Evolutionary conservation across 108 stramenopile genomes (phyloP), one percentile per base, ranked within the genome.

Genomic region (Cyclotella cryptica): DNA sequence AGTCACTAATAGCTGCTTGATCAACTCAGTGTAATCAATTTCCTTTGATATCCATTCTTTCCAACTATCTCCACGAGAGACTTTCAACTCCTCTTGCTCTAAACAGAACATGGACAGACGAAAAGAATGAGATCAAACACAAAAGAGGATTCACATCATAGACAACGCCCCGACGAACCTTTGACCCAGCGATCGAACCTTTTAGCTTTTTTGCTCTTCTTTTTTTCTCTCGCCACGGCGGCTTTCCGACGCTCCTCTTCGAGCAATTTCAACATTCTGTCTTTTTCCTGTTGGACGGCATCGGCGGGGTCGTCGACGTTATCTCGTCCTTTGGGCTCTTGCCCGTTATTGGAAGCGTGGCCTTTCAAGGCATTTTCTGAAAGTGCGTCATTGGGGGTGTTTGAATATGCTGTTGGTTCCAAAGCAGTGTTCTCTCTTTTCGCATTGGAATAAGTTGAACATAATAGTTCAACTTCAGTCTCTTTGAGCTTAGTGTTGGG

Each of bases 191-290:
- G 55, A 35, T 78, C 67, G 47, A 66, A 63, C 52, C 73, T 78
- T 42, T 78, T 55, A 19, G 52, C 41, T 72, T 78, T 78, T 28
- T 78, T 78, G 72, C 22, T 72, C 63, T 72, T 66, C 71, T 73
- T 72, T 27, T 61, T 62, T 43, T 72, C 75, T 60, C 40, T 69
- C 18, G 68, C 69, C 13, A 41, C 69, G n/a, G 75, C 75, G 9
- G 52, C 58, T 42, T 77, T 54, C 19, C 70, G 30, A 13, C 75
- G 54, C 11, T 69, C 75, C 26, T 77, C 69, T 42, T 77, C 47
- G 19, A 69, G 17, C n/a, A 77, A n/a, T 15, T 53, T 69, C 35
- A 69, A 44, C 41, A 77, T 69, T 13, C 41, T 35, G 9, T 70
- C 75, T 22, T 71, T 69, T 41, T 77, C 75, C 29, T 62, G 58